These are phyloP conservation scores for Nemania bipapillata DNA, from an alignment of 2,329 filamentous ascomycete genomes.

Conservation along the genomic window DNA sequence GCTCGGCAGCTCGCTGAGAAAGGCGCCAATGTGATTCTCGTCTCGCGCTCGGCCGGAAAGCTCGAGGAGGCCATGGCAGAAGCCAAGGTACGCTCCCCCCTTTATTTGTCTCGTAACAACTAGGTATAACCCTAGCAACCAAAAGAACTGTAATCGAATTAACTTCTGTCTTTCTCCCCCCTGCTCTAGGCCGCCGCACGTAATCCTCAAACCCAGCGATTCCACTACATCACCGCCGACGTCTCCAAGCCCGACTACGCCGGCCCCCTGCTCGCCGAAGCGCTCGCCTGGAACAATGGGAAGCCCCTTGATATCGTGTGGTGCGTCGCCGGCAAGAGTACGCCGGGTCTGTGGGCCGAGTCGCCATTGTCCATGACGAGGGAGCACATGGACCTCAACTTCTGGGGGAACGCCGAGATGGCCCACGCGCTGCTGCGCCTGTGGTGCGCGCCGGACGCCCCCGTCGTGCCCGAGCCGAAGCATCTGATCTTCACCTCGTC, in stretches of 20 bases:
- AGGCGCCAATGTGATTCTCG: conserved; percentile 86
- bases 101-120: not conserved
- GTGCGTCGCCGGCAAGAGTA: conserved; percentile 82
- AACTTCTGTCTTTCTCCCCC: conserved; percentile 27
- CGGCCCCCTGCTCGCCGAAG: conserved; percentile 74
- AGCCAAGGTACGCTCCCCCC: conserved; percentile 41
- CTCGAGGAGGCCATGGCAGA: conserved; percentile 75
- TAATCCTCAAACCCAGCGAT: conserved; percentile 74
- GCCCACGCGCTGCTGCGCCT: conserved; percentile 79
- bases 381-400: conserved; percentile 91
- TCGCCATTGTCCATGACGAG: conserved; percentile 73
- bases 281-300: conserved; percentile 80
- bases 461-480: conserved; percentile 63
- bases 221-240: conserved; percentile 86
- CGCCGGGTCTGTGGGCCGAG: conserved; percentile 81
- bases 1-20: conserved; percentile 80
- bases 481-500: conserved; percentile 92
- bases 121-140: not conserved
- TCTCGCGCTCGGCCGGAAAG: conserved; percentile 80
- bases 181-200: conserved; percentile 70
- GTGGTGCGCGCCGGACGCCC: conserved; percentile 71
- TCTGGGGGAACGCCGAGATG: conserved; percentile 86
- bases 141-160: conserved; percentile 3
- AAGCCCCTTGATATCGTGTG: conserved; percentile 84
- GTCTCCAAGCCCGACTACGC: conserved; percentile 78